These are phyloP conservation scores for Hypoxylon sp. DNA, from an alignment of 2,329 filamentous ascomycete species.

Conservation along the genomic window DNA sequence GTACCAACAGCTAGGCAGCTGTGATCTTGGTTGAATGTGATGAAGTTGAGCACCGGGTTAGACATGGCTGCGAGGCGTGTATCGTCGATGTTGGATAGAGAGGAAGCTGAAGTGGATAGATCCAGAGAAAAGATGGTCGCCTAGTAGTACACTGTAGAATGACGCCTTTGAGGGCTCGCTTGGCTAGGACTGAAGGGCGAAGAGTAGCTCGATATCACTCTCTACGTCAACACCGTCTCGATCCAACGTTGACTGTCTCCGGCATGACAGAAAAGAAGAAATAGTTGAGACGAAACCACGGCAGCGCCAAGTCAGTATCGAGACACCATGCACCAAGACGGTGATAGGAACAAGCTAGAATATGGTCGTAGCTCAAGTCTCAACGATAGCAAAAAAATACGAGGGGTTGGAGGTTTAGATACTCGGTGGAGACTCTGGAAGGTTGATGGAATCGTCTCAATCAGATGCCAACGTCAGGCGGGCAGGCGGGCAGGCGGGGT, in stretches of 20 bases:
- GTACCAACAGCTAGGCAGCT: constrained; percentile 94
- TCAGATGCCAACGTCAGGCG: constrained; percentile 39
- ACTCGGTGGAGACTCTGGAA: constrained; percentile 18
- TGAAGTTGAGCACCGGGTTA: constrained; percentile 87
- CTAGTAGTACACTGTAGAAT: constrained; percentile 3
- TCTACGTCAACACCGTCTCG: constrained; percentile 31
- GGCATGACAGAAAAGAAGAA: constrained; percentile 35
- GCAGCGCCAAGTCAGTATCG: background rate
- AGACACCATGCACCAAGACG: constrained; percentile 20
- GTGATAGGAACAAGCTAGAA: background rate
- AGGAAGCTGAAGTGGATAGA: too few species aligned
- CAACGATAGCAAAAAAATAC: constrained; percentile 24
- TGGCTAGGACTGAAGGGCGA: constrained; percentile 4
- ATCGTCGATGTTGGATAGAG: background rate
- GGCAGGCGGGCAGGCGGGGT: too few species aligned
- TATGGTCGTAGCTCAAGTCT: constrained; percentile 10
- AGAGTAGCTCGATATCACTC: constrained; percentile 16
- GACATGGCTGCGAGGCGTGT: constrained; percentile 63
- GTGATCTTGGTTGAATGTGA: constrained; percentile 99
- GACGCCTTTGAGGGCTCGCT: constrained; percentile 12
- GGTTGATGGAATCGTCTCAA: constrained; percentile 32
- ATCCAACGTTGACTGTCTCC: constrained; percentile 18
- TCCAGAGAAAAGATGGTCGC: background rate
- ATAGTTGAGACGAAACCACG: constrained; percentile 1
- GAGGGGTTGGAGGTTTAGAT: constrained; percentile 37